phyloP scores from a whole-genome alignment of 192 early-diverging fungal genomes.

The Coemansia javaensis region DNA sequence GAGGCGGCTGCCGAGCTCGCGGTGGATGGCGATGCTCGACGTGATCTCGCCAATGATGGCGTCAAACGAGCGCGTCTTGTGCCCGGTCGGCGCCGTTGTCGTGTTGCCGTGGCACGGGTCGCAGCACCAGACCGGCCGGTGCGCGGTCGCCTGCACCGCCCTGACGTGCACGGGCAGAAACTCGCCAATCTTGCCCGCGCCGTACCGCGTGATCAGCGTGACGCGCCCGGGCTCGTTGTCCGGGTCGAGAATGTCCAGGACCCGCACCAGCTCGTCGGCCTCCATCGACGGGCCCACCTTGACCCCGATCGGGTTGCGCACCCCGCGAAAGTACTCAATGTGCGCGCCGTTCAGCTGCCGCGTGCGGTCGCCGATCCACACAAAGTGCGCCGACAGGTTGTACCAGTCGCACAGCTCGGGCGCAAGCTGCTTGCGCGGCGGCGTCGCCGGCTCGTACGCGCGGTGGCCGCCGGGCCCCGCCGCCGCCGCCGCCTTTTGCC shows the following conservation, averaged over 20 bases:
- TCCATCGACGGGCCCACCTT: slow-evolving; percentile 93
- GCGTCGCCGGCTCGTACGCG: slow-evolving; percentile 42
- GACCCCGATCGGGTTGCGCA: slow-evolving; percentile 94
- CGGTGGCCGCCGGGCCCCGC: slow-evolving; percentile 3
- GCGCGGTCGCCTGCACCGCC: slow-evolving; percentile 80
- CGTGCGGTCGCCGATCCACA: slow-evolving; percentile 99
- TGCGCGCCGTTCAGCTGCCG: slow-evolving; percentile 92
- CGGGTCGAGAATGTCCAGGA: slow-evolving; percentile 86
- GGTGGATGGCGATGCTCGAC: slow-evolving; percentile 78
- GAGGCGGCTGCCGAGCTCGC: slow-evolving; percentile 62
- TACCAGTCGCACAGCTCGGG: slow-evolving; percentile 64
- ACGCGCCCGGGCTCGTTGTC: slow-evolving; percentile 84
- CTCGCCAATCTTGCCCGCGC: slow-evolving; percentile 75
- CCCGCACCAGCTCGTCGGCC: slow-evolving; percentile 73
- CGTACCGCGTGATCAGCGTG: slow-evolving; percentile 94
- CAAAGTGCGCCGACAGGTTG: slow-evolving; percentile 92
- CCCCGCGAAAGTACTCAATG: slow-evolving; percentile 96
- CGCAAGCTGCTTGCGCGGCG: slow-evolving; percentile 26
- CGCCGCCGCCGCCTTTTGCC: background rate
- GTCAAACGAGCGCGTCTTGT: slow-evolving; percentile 89
- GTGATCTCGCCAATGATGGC: slow-evolving; percentile 86
- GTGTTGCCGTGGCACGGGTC: slow-evolving; percentile 99
- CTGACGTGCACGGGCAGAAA: slow-evolving; percentile 82
- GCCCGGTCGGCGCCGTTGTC: slow-evolving; percentile 67
- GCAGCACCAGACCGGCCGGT: slow-evolving; percentile 91